These are phyloP conservation scores for Triticum aestivum DNA, from an alignment of 176 grass and related monocot species.

Conservation along the genomic window DNA sequence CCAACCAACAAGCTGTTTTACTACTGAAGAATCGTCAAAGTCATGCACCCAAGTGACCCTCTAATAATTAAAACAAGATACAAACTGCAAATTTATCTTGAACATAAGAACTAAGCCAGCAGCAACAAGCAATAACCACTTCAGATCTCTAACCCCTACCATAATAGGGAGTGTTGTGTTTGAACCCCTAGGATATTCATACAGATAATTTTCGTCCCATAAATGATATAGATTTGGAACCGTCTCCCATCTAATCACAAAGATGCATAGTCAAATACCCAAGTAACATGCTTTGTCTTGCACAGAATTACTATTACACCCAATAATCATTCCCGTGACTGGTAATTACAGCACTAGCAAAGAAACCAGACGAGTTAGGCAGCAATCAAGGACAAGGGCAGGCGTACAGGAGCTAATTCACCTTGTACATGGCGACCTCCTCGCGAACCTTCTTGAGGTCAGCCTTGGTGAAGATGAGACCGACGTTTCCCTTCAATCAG, in stretches of 20 bases:
- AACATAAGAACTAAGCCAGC: neutral
- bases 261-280: neutral
- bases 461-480: slow-evolving; percentile 32
- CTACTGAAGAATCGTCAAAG: no score
- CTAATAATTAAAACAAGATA: no score
- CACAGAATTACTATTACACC: neutral
- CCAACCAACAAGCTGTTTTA: no score
- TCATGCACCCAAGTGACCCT: no score
- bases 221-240: neutral
- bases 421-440: slow-evolving; percentile 85
- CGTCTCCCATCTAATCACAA: neutral
- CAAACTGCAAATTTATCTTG: neutral
- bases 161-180: neutral
- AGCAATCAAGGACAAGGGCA: neutral
- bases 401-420: neutral
- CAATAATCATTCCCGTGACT: neutral
- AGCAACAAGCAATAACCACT: neutral
- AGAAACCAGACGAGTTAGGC: neutral
- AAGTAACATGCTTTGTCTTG: neutral
- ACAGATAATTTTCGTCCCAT: neutral
- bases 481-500: no score
- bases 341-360: neutral
- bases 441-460: slow-evolving; percentile 87
- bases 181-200: neutral
- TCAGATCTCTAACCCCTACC: neutral